A percentile compares a stretch with the other conserved stretches of the same genome.
These are phyloP conservation scores for Melaleuca alternifolia DNA, from an alignment of 345 rosid species.

Conservation along the genomic window DNA sequence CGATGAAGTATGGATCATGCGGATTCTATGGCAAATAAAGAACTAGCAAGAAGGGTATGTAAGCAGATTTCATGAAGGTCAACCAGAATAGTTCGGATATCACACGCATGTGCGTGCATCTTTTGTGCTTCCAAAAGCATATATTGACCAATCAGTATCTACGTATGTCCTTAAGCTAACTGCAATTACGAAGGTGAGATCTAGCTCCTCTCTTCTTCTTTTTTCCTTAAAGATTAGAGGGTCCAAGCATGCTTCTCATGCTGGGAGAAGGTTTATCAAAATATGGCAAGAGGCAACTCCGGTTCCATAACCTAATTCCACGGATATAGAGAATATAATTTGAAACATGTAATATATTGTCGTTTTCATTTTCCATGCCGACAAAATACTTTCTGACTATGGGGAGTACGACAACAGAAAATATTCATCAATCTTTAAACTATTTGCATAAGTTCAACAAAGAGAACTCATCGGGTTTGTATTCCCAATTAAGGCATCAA, in stretches of 20 bases:
- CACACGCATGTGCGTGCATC: background rate
- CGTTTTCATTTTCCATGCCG: background rate
- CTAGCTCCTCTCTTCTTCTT: too few species aligned
- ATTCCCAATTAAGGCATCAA: background rate
- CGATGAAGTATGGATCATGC: background rate
- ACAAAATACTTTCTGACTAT: background rate
- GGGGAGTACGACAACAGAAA: background rate
- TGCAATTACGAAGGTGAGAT: too few species aligned
- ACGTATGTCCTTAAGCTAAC: background rate
- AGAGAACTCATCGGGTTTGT: background rate
- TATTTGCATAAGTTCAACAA: background rate
- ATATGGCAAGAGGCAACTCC: background rate
- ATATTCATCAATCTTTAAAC: background rate
- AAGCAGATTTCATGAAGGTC: background rate
- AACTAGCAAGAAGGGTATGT: background rate
- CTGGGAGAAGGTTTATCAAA: background rate
- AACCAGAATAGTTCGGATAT: background rate
- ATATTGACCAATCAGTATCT: background rate
- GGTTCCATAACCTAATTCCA: background rate
- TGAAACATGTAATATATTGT: background rate
- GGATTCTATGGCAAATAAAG: background rate
- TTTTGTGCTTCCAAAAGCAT: background rate
- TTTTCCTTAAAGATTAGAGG: background rate
- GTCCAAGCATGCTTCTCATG: background rate
- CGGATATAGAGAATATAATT: background rate